Conservation (phyloP, 2,329 filamentous ascomycete genomes). For the Cladophialophora immunda region DNA sequence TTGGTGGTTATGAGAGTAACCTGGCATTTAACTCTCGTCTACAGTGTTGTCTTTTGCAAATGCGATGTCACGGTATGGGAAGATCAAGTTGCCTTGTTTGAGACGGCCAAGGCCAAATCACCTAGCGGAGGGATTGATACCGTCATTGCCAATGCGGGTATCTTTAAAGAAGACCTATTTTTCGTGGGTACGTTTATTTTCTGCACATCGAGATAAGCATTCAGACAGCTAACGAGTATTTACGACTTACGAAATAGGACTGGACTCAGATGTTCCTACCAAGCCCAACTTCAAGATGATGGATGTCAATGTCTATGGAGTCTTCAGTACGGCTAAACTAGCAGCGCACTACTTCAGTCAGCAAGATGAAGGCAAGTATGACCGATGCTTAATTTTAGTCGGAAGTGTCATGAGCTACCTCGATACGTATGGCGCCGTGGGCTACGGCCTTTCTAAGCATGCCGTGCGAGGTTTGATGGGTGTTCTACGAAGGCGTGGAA, state of each 20-base stretch:
- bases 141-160: constrained; percentile 60
- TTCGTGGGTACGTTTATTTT: constrained; percentile 41
- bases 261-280: constrained; percentile 36
- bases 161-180: constrained; percentile 48
- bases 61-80: constrained; percentile 57
- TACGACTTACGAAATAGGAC: background rate
- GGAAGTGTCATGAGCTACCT: constrained; percentile 44
- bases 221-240: too few relatives aligned
- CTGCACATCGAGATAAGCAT: constrained; percentile 1
- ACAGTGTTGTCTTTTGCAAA: constrained; percentile 46
- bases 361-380: constrained; percentile 46
- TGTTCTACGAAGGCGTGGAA: background rate
- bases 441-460: background rate
- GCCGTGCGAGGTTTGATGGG: background rate
- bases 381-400: constrained; percentile 61
- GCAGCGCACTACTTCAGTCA: constrained; percentile 58
- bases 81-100: constrained; percentile 53
- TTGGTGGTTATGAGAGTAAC: too few relatives aligned
- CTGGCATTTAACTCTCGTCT: too few relatives aligned
- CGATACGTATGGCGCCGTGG: background rate
- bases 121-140: constrained; percentile 54
- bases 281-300: constrained; percentile 57
- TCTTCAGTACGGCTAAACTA: constrained; percentile 57
- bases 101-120: constrained; percentile 49
- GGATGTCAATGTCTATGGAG: constrained; percentile 53